These are phyloP conservation scores for Astragalus glycyphyllos DNA, from an alignment of 306 rosid species.

Conservation along the genomic window DNA sequence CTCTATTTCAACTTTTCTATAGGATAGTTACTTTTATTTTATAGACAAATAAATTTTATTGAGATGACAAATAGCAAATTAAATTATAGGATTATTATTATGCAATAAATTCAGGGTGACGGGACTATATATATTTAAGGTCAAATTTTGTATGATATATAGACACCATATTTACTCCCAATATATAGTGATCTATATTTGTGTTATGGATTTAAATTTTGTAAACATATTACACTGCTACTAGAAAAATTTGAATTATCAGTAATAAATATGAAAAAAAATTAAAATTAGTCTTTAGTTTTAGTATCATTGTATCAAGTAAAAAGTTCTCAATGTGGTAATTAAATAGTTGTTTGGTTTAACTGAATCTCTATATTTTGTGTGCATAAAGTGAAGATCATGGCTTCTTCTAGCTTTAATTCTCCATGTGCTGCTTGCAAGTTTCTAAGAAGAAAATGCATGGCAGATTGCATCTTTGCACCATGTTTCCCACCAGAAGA, in stretches of 20 bases:
- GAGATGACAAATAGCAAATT: too few species aligned
- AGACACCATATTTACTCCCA: not conserved
- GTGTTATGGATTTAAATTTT: not conserved
- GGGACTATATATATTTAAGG: not conserved
- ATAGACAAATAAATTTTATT: too few species aligned
- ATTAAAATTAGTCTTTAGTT: too few species aligned
- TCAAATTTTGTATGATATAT: not conserved
- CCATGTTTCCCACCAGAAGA: conserved; percentile 91
- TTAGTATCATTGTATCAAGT: not conserved
- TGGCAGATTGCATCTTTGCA: conserved; percentile 77
- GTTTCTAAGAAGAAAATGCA: conserved; percentile 81
- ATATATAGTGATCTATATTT: not conserved
- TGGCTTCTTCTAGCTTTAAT: conserved; percentile 74
- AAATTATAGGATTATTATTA: not conserved
- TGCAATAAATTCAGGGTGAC: conserved; percentile 7
- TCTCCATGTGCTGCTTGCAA: conserved; percentile 98
- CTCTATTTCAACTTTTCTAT: too few species aligned
- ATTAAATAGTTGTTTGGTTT: conserved; percentile 5
- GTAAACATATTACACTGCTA: too few species aligned
- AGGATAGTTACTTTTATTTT: too few species aligned
- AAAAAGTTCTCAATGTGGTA: not conserved
- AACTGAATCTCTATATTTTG: not conserved
- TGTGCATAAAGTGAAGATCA: conserved; percentile 22
- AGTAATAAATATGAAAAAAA: too few species aligned
- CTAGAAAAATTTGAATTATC: too few species aligned